Conservation (phyloP, 768 basidiomycete species). For the Paxillus ammoniavirescens region DNA sequence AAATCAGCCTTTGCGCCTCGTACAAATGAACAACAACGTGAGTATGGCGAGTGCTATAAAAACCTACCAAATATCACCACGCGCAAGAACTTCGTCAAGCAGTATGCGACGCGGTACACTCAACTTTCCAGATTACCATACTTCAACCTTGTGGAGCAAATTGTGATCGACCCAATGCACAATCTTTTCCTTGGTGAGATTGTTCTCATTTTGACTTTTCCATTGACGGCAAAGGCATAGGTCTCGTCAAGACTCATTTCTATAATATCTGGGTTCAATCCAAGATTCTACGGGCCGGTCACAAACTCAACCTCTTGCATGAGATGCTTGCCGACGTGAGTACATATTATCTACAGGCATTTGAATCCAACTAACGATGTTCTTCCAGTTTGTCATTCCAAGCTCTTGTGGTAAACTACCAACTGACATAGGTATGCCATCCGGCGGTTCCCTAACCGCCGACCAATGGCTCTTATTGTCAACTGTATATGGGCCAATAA, state of each 20-base stretch:
- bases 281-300: constrained; percentile 9
- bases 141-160: too few relatives aligned
- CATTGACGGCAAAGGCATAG: background rate
- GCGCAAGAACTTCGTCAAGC: too few relatives aligned
- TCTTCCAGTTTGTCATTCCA: background rate
- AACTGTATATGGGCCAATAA: constrained; percentile 27
- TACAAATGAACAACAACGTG: too few relatives aligned
- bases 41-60: too few relatives aligned
- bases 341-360: background rate
- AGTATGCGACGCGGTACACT: too few relatives aligned
- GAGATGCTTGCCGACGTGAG: background rate
- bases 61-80: too few relatives aligned
- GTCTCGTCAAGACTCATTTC: constrained; percentile 27
- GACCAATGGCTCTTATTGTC: constrained; percentile 33
- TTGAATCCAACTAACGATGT: background rate
- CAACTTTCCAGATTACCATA: too few relatives aligned
- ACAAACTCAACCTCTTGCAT: background rate
- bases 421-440: constrained; percentile 22
- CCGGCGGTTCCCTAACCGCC: constrained; percentile 32
- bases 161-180: too few relatives aligned
- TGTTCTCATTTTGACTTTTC: too few relatives aligned
- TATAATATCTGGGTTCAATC: constrained; percentile 28
- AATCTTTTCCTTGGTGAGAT: too few relatives aligned
- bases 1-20: too few relatives aligned
- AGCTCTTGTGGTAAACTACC: constrained; percentile 15